A percentile compares a stretch with the other conserved stretches of the same genome.
These are phyloP conservation scores for Auriscalpium vulgare DNA, from an alignment of 768 basidiomycete genomes.

Conservation along the genomic window DNA sequence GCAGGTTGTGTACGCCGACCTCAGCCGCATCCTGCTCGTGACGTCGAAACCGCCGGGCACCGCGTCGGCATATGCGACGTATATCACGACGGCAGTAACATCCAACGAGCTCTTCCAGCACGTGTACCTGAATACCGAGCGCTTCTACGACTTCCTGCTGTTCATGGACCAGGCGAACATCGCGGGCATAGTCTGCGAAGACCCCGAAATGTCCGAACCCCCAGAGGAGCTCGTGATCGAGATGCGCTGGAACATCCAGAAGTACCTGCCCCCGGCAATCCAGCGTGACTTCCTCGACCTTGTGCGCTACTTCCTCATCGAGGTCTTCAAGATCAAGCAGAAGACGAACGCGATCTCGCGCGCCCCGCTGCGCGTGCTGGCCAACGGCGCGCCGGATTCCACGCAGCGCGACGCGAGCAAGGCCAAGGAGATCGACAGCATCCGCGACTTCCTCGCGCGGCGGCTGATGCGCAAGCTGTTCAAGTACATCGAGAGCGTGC, in stretches of 20 bases:
- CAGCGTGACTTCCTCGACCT: constrained; percentile 68
- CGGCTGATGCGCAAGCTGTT: constrained; percentile 78
- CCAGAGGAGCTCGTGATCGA: constrained; percentile 65
- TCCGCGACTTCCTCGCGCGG: constrained; percentile 69
- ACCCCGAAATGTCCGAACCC: constrained; percentile 61
- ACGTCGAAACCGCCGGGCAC: constrained; percentile 95
- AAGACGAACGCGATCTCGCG: constrained; percentile 50
- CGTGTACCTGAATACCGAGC: constrained; percentile 74
- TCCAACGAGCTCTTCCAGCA: constrained; percentile 95
- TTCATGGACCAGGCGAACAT: constrained; percentile 96
- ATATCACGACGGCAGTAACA: constrained; percentile 88
- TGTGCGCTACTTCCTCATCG: constrained; percentile 78
- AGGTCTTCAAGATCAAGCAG: constrained; percentile 70
- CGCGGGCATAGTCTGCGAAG: constrained; percentile 80
- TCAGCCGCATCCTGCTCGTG: constrained; percentile 81
- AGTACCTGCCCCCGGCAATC: constrained; percentile 78
- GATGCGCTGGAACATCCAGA: constrained; percentile 89
- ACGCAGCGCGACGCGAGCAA: constrained; percentile 65
- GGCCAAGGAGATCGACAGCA: constrained; percentile 57
- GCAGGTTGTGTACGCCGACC: constrained; percentile 89
- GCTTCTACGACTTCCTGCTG: constrained; percentile 88
- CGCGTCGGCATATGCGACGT: constrained; percentile 92
- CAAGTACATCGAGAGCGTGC: constrained; percentile 53
- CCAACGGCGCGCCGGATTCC: constrained; percentile 53
- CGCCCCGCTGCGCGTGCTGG: constrained; percentile 65